These are phyloP conservation scores for Colletotrichum cordylinicola DNA, from an alignment of 2,329 filamentous ascomycete species.

Conservation along the genomic window DNA sequence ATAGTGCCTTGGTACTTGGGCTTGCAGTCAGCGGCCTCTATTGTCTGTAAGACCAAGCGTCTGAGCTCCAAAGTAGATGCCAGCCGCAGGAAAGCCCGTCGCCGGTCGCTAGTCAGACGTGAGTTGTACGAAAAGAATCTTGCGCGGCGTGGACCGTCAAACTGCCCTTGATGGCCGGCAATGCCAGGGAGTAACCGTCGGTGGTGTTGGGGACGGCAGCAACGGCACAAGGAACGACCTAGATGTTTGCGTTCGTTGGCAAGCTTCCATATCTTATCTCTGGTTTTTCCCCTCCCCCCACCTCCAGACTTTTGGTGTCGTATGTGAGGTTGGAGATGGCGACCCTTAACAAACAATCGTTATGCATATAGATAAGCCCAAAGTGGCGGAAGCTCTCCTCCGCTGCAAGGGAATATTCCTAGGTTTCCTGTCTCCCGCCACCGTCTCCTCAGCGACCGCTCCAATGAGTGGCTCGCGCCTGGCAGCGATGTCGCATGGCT, in stretches of 20 bases:
- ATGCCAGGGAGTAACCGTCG: neutral
- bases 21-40: neutral
- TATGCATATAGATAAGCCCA: constrained; percentile 9
- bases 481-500: neutral
- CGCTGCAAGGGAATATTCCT: neutral
- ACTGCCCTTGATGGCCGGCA: neutral
- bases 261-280: constrained; percentile 4
- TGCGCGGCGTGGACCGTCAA: neutral
- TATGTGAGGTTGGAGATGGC: neutral
- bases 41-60: neutral
- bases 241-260: neutral
- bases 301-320: neutral
- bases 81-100: neutral
- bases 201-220: neutral
- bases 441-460: neutral
- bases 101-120: neutral
- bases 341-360: neutral
- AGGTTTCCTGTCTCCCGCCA: neutral
- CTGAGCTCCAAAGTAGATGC: neutral
- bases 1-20: neutral
- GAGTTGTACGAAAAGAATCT: neutral
- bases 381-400: neutral
- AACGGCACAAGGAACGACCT: neutral
- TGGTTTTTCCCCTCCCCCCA: neutral
- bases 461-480: neutral